Evolutionary conservation across 2,329 filamentous ascomycete species (phyloP), one percentile per base, ranked within the genome.

Genomic region (Colletotrichum endophyticum): DNA sequence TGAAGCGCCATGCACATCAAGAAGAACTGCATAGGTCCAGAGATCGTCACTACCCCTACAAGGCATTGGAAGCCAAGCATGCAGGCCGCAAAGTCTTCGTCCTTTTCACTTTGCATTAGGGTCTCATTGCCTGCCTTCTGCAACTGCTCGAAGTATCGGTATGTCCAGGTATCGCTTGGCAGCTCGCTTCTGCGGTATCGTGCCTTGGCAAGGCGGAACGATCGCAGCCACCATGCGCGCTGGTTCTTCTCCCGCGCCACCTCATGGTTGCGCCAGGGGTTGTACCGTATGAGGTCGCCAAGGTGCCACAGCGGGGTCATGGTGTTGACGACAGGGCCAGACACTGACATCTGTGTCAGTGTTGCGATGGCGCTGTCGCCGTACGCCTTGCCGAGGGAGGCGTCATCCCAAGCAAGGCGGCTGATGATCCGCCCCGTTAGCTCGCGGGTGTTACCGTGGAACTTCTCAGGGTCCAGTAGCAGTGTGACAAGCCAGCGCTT

Each of bases 11-110:
- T 89, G 70, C 86, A 85, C 88, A 89, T 89, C 67, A 89, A 78
- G 81, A 89, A 89, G 83, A 88, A 89, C 80, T 89, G 87, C 79
- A 89, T 80, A 11, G 88, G 88, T 2, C 88, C 88, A 15, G 85
- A 86, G 72, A 89, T 87, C 12, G 88, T 89, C 36, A 89, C 84
- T 12, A 89, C 87, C 9, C 88, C 88, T 15, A 89, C 88, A 8
- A 89, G 84, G 70, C 88, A 89, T 79, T 89, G 84, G 78, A 90
- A 90, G 1, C 88, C 88, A 30, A 89, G 84, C 87, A 89, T 89
- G 79, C 88, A 89, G 68, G 86, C 86, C 9, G 87, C 87, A 80
- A 88, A 88, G 30, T 85, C 82, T 78, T 88, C 87, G 32, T 89
- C 85, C 36, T 87, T 83, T 16, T 84, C 83, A 28, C 73, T 80